Evolutionary conservation across 1,284 basidiomycete genomes (phyloP).

Genomic region (Ustilago esculenta): DNA sequence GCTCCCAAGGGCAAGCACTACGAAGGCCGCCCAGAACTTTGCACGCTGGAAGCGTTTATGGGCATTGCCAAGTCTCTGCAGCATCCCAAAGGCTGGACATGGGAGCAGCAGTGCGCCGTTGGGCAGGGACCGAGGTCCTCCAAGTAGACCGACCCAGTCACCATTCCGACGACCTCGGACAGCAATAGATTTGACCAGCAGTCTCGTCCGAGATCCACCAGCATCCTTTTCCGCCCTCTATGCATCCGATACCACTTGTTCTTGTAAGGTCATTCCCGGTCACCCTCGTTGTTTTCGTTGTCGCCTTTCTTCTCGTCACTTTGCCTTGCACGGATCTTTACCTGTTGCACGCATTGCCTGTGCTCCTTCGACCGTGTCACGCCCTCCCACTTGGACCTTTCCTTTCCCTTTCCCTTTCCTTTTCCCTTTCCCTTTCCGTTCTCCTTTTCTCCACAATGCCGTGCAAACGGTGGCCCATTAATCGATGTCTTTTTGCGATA

Average conservation of each 20-base stretch:
- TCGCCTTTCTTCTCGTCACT: too few relatives aligned
- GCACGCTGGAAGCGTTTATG: conserved; percentile 77
- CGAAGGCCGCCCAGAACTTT: conserved; percentile 78
- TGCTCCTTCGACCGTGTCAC: background rate
- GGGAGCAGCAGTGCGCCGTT: conserved; percentile 59
- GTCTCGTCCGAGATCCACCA: too few relatives aligned
- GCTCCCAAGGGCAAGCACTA: conserved; percentile 76
- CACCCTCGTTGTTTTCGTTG: background rate
- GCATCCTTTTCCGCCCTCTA: background rate
- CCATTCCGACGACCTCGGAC: background rate
- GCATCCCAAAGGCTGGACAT: conserved; percentile 51
- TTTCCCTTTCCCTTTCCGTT: background rate
- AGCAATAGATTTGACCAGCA: too few relatives aligned
- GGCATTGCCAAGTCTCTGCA: conserved; percentile 54
- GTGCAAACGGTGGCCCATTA: conserved; percentile 58
- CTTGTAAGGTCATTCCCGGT: conserved; percentile 3
- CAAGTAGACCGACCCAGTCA: conserved; percentile 22
- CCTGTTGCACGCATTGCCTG: too few relatives aligned
- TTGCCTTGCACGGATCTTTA: too few relatives aligned
- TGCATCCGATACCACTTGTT: conserved; percentile 4
- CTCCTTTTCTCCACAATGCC: background rate
- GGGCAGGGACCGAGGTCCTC: conserved; percentile 42
- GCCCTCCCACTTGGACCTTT: background rate
- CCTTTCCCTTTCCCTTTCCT: background rate
- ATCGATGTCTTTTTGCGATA: conserved; percentile 47